phyloP scores from a whole-genome alignment of 441 rosid species.

The Theobroma grandiflorum region DNA sequence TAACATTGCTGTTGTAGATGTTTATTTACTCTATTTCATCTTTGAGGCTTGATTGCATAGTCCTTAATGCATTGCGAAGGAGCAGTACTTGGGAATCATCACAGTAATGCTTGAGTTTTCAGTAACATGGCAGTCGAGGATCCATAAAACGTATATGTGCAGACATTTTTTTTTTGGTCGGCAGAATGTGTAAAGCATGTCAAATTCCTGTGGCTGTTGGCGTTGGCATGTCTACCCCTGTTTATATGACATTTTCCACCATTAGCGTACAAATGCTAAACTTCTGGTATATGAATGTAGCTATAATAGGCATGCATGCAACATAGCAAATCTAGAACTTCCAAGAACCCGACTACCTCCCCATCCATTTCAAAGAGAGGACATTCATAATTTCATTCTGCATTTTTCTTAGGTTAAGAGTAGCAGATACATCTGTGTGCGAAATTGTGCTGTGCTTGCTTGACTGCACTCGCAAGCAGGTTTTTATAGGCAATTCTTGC shows the following conservation, averaged over 20 bases:
- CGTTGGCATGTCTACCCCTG: too few relatives aligned
- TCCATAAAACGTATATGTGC: not conserved
- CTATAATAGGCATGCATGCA: too few relatives aligned
- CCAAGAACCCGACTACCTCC: not conserved
- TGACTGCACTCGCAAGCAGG: not conserved
- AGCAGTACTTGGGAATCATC: not conserved
- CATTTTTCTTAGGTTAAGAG: too few relatives aligned
- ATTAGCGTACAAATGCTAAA: not conserved
- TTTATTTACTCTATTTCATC: not conserved
- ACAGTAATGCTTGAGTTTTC: not conserved
- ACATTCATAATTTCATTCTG: not conserved
- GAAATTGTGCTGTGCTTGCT: not conserved
- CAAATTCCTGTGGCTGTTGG: not conserved
- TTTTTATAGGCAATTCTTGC: too few relatives aligned
- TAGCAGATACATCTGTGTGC: not conserved
- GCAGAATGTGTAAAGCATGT: not conserved
- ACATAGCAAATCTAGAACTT: not conserved
- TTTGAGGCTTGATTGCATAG: conserved; percentile 1
- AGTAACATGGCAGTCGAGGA: not conserved
- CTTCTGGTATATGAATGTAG: too few relatives aligned
- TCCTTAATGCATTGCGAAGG: not conserved
- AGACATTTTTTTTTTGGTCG: not conserved
- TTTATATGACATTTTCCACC: not conserved
- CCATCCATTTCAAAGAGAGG: not conserved
- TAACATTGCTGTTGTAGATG: not conserved